These are phyloP conservation scores for Marvania coccoides DNA, from an alignment of 139 green algal species.

Conservation along the genomic window DNA sequence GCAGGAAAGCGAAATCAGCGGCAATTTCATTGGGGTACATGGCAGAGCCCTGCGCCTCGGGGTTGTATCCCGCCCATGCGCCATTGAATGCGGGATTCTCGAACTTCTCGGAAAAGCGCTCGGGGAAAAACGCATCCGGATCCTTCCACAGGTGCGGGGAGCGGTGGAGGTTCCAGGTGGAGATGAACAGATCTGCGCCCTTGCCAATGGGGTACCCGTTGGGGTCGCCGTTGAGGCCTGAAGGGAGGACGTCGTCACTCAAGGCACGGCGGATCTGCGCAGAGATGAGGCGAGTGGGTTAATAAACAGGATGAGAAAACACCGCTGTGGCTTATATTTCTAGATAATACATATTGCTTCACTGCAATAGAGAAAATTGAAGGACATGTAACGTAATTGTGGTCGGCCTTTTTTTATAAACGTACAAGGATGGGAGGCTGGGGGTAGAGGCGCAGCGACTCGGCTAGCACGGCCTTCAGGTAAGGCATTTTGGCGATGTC, in stretches of 20 bases:
- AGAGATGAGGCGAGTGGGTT: too few relatives aligned
- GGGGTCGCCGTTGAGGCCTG: constrained; percentile 43
- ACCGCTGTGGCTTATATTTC: too few relatives aligned
- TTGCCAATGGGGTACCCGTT: constrained; percentile 82
- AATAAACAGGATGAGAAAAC: too few relatives aligned
- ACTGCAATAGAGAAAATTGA: too few relatives aligned
- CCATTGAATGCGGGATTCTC: constrained; percentile 43
- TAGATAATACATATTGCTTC: too few relatives aligned
- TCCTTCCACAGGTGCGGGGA: constrained; percentile 92
- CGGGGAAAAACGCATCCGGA: constrained; percentile 83
- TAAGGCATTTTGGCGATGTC: constrained; percentile 63
- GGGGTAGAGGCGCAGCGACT: constrained; percentile 90
- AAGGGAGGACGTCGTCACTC: constrained; percentile 68
- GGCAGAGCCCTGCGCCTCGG: constrained; percentile 41
- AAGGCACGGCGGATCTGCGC: constrained; percentile 65
- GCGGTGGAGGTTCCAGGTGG: constrained; percentile 95
- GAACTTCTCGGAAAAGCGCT: constrained; percentile 64
- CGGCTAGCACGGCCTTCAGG: constrained; percentile 57
- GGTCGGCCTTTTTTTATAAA: too few relatives aligned
- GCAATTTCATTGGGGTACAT: constrained; percentile 94
- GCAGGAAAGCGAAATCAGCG: constrained; percentile 95
- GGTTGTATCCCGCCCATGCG: constrained; percentile 63
- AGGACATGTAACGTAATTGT: too few relatives aligned
- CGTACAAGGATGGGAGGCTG: constrained; percentile 97
- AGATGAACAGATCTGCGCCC: constrained; percentile 97